Conservation (phyloP, 352 stramenopile genomes). For the Phytophthora cactorum region DNA sequence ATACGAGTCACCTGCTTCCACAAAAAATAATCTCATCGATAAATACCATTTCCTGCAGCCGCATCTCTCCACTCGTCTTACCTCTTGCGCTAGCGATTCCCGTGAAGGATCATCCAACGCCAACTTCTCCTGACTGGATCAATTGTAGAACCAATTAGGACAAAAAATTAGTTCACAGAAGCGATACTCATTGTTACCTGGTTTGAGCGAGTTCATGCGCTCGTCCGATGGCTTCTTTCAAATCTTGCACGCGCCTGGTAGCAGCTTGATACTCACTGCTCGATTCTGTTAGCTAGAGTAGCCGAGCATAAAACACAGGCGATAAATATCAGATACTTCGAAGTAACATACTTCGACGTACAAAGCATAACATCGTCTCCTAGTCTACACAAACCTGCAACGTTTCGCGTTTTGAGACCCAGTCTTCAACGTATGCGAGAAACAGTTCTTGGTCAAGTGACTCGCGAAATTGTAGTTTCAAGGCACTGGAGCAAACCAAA, state of each 20-base stretch:
- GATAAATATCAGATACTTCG: background rate
- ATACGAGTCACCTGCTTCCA: conserved; percentile 34
- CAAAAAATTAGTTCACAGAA: background rate
- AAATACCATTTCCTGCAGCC: background rate
- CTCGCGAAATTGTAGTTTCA: conserved; percentile 68
- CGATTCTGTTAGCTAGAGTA: conserved; percentile 17
- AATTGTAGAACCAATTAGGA: background rate
- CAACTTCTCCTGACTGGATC: conserved; percentile 34
- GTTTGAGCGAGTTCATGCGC: conserved; percentile 23
- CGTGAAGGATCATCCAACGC: conserved; percentile 32
- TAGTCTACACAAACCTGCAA: conserved; percentile 32
- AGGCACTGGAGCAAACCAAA: conserved; percentile 53
- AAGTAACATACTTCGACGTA: background rate
- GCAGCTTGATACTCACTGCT: conserved; percentile 29
- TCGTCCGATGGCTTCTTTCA: conserved; percentile 31
- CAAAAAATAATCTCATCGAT: background rate
- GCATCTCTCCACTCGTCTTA: conserved; percentile 6
- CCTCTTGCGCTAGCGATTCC: conserved; percentile 29
- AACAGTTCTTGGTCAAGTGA: conserved; percentile 67
- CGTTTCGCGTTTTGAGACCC: conserved; percentile 33
- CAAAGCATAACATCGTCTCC: too few species aligned
- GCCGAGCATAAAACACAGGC: background rate
- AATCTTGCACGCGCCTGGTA: conserved; percentile 17
- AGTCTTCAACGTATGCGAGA: conserved; percentile 58
- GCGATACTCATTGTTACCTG: conserved; percentile 11